phyloP scores from a whole-genome alignment of 352 stramenopile species.

The Phytopythium chamaehyphon region DNA sequence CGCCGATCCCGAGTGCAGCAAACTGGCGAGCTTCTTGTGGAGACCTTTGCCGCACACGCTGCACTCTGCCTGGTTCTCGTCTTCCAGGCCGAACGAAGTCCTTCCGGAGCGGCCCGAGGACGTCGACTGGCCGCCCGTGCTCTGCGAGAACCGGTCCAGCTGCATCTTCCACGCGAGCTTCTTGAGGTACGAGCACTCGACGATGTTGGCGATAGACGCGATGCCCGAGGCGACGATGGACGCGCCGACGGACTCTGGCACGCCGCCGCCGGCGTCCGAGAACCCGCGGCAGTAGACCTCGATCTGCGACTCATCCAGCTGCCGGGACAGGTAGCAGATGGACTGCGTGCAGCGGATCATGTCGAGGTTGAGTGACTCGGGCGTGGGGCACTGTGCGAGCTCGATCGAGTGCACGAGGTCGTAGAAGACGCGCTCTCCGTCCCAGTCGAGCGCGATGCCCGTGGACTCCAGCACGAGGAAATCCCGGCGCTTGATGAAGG shows the following conservation, averaged over 20 bases:
- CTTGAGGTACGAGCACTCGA: conserved; percentile 49
- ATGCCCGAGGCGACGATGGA: conserved; percentile 27
- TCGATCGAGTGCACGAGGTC: conserved; percentile 36
- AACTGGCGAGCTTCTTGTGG: conserved; percentile 20
- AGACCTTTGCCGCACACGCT: conserved; percentile 33
- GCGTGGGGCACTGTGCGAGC: conserved; percentile 20
- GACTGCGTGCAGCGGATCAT: conserved; percentile 42
- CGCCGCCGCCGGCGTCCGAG: conserved; percentile 31
- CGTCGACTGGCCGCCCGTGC: conserved; percentile 3
- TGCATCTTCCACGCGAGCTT: conserved; percentile 42
- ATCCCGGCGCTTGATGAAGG: conserved; percentile 38
- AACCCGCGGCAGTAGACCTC: conserved; percentile 47
- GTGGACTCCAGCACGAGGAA: conserved; percentile 34
- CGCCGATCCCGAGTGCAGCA: conserved; percentile 22
- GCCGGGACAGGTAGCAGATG: conserved; percentile 47
- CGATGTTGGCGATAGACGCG: conserved; percentile 13
- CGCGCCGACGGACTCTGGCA: conserved; percentile 24
- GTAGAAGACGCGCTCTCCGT: conserved; percentile 34
- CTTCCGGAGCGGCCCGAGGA: conserved; percentile 2
- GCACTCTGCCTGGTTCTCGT: conserved; percentile 16
- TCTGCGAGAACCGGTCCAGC: conserved; percentile 3
- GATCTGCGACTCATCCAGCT: conserved; percentile 28
- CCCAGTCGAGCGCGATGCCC: conserved; percentile 29
- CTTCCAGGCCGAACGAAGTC: conserved; percentile 9
- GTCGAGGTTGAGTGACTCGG: conserved; percentile 18